Evolutionary conservation across 164 flowering plant genomes (phyloP).

Genomic region (Litsea cubeba): DNA sequence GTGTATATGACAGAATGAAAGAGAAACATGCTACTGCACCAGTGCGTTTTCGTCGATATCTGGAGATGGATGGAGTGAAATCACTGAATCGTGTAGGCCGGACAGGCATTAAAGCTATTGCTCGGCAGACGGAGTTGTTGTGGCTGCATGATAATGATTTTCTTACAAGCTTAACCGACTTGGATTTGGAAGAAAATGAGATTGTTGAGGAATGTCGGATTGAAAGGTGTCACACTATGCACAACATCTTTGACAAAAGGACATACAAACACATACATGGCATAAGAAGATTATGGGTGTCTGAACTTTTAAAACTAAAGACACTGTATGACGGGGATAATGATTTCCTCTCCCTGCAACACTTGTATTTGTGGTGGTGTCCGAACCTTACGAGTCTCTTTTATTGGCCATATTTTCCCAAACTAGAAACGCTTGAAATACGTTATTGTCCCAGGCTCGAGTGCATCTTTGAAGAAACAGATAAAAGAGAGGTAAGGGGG

Average conservation of each 20-base stretch:
- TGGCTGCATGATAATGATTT: neutral
- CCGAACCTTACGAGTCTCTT: neutral
- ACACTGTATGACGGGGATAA: rapidly evolving
- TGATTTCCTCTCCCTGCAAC: neutral
- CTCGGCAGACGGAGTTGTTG: neutral
- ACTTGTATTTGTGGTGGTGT: neutral
- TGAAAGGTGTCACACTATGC: neutral
- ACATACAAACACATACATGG: neutral
- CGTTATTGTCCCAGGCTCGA: neutral
- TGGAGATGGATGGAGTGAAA: neutral
- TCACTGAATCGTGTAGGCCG: neutral
- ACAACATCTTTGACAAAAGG: neutral
- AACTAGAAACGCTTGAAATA: neutral
- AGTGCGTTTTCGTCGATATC: neutral
- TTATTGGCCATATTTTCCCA: neutral
- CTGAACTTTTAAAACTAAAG: neutral
- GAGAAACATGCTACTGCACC: neutral
- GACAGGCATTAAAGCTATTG: too few species aligned
- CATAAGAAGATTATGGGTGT: neutral
- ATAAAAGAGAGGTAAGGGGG: too few species aligned
- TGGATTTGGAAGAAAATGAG: neutral
- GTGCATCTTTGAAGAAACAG: too few species aligned
- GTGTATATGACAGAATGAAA: neutral
- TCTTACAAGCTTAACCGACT: neutral
- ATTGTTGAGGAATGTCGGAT: neutral